These are phyloP conservation scores for Brassica balearica DNA, from an alignment of 441 rosid species.

Conservation along the genomic window DNA sequence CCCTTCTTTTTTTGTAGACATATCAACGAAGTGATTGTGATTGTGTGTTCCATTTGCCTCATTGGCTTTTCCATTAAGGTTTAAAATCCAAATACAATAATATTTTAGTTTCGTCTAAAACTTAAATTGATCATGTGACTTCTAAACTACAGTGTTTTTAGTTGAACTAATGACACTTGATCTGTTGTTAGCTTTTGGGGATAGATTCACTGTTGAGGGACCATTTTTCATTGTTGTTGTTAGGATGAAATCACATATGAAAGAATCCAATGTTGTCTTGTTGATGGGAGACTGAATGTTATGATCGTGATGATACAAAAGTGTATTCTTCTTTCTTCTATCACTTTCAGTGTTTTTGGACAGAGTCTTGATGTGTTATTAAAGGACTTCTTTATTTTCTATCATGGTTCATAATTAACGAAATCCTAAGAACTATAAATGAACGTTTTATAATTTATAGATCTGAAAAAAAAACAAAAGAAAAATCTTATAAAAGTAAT, in stretches of 20 bases:
- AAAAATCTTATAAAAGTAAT: neutral
- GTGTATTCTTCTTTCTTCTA: conserved; percentile 30
- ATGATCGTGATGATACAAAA: conserved; percentile 20
- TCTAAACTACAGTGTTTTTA: neutral
- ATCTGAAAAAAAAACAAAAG: neutral
- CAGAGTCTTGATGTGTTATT: conserved; percentile 23
- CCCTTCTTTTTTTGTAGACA: conserved; percentile 17
- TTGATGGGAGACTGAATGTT: conserved; percentile 38
- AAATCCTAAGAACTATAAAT: conserved; percentile 17
- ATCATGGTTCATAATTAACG: conserved; percentile 1
- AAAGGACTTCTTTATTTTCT: neutral
- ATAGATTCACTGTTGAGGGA: conserved; percentile 35
- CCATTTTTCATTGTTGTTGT: conserved; percentile 27
- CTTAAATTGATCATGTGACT: too few species aligned
- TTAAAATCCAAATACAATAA: conserved; percentile 12
- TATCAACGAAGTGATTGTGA: conserved; percentile 16
- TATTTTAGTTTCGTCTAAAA: too few species aligned
- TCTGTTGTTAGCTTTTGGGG: neutral
- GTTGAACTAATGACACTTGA: neutral
- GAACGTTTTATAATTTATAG: neutral
- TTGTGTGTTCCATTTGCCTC: conserved; percentile 27
- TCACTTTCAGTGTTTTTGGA: conserved; percentile 40
- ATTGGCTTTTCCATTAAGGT: conserved; percentile 11
- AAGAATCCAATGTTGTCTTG: conserved; percentile 47
- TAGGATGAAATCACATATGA: conserved; percentile 34